Evolutionary conservation across 106 monocot genomes (phyloP), one percentile per base, ranked within the genome.

Genomic region (Platanthera guangdongensis): DNA sequence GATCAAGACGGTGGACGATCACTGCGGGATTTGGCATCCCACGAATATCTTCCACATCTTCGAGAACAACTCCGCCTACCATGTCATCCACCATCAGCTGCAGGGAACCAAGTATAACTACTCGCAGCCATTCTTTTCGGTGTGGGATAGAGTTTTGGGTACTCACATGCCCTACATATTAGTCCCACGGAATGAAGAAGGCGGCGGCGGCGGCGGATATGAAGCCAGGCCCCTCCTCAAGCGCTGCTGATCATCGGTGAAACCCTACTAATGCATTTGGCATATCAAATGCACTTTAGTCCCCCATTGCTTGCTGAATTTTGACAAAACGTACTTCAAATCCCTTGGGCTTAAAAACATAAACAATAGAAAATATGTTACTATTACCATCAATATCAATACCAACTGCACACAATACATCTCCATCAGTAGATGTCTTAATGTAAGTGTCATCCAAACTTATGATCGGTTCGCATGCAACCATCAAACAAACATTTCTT

Each of bases 41-140:
- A 32, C 39, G 0, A 75, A 57, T 15, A 15, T 75, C 3, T 75
- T 75, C 15, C 55, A 75, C 55, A 14, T 55, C 39, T 75, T 75
- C 55, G 30, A 57, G 39, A 75, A 75, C 57, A 75, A 57, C 57
- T 22, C 75, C 16, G 75, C 55, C 3, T 55, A 32, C 15, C 75
- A 57, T 45, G 75, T 57, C 16, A 55, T 75, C 45, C 75, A 75
- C 55, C 75, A 75, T 57, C 75, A 57, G 75, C 73, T 79, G 3
- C 70, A 63, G 9, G 79, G 79, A 11, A 73, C 51, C 2, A 79
- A 79, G 73, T 73, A 19, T 46, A 79, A 79, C 50, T 79, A 79
- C 47, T 52, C 72, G 0, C 79, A 79, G 59, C 79, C 79, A 2
- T 79, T 79, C 71, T 79, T 79, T 47, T 47, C 69, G 2, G 28